Conservation (phyloP, 192 early-diverging fungal genomes). For the Backusella luteola region DNA sequence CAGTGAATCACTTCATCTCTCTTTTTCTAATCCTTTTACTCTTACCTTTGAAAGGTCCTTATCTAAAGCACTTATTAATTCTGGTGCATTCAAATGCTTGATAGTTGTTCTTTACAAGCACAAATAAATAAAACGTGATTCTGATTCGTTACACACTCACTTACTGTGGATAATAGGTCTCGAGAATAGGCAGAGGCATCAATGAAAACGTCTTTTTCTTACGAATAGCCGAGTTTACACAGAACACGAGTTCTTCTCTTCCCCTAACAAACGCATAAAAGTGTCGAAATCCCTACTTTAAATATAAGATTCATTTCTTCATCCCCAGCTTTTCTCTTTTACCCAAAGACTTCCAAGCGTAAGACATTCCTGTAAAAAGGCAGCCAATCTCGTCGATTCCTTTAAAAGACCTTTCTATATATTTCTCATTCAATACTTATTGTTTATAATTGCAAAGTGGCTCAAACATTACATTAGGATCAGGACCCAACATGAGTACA, state of each 20-base stretch:
- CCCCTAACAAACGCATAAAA: constrained; percentile 7
- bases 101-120: background rate
- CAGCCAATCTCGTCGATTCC: background rate
- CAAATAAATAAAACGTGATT: background rate
- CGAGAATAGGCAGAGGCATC: constrained; percentile 5
- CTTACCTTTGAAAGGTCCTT: background rate
- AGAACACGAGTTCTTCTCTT: constrained; percentile 5
- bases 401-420: constrained; percentile 5
- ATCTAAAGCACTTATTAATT: constrained; percentile 7
- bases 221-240: background rate
- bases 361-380: constrained; percentile 12
- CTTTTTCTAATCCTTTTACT: background rate
- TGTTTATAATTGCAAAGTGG: background rate
- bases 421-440: background rate
- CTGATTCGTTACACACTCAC: background rate
- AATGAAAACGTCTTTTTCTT: background rate
- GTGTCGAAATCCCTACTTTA: background rate
- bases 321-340: background rate
- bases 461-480: background rate
- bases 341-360: constrained; percentile 4
- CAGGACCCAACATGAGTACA: constrained; percentile 4
- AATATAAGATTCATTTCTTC: background rate
- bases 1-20: background rate
- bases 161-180: constrained; percentile 11
- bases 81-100: background rate